Evolutionary conservation across 805 yeast genomes (phyloP), one percentile per base, ranked within the genome.

Genomic region (Sungouiozyma intestinalis): DNA sequence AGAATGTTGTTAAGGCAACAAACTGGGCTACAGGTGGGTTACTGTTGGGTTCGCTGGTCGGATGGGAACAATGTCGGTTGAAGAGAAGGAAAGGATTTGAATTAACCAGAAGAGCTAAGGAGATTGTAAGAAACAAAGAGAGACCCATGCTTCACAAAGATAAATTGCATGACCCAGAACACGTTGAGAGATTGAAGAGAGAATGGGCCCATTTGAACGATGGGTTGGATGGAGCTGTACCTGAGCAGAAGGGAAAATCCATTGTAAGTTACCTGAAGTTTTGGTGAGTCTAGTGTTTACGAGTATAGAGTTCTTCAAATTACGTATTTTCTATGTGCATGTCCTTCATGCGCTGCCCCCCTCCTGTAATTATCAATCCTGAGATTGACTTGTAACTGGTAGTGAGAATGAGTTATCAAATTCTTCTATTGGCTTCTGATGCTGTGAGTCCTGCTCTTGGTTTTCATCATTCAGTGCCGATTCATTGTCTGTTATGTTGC

Each of bases 31-130:
- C 84, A 40, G 82, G 83, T 33, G 94, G 92, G 3, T 75, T 86
- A 48, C 62, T 84, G 43, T 58, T 86, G 16, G 96, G 96, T 1
- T 77, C 85, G 36, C 71, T 84, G 0, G 78, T 84, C 20, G 85
- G 94, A 1, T 88, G 95, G 95, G 96, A 88, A 58, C 95, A 86
- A 62, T 88, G 97, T 60, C 71, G 95, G 45, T 69, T 77, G 39
- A 71, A 76, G 38, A 71, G 94, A 58, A 70, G 80, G 53, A 73
- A 76, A 48, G 77, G 83, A 42, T 71, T 77, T 57, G 73, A 74
- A 46, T 77, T 79, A 44, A 81, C 88, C 38, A 78, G 76, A 44
- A 62, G 73, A 53, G 95, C 95, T 0, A 79, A 77, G 51, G 74
- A 73, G 44, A 67, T 65, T 1, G 64, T 64, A 18, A 63, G 63